Conservation (phyloP, 2,329 filamentous ascomycete species). For the Exophiala dermatitidis region DNA sequence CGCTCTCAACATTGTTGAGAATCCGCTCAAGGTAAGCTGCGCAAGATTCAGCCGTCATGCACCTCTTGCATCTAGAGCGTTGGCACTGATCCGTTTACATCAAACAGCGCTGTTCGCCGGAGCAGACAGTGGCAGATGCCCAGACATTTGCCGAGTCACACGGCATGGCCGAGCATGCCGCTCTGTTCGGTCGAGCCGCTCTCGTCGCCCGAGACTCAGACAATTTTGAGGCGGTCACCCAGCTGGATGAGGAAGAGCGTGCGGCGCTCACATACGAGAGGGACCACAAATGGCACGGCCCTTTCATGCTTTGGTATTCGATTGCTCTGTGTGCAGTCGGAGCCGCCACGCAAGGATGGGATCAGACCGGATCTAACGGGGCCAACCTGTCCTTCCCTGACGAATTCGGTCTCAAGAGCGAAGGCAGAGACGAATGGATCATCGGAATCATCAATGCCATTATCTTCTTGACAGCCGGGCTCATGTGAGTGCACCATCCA, state of each 20-base stretch:
- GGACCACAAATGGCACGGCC: conserved; percentile 34
- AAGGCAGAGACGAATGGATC: conserved; percentile 34
- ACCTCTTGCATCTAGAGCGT: not conserved
- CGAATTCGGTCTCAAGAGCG: conserved; percentile 31
- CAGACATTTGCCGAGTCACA: conserved; percentile 26
- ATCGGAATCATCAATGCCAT: conserved; percentile 41
- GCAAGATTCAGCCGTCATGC: not conserved
- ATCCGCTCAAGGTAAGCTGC: not conserved
- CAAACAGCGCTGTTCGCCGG: not conserved
- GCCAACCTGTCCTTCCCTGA: conserved; percentile 39
- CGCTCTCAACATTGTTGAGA: conserved; percentile 3
- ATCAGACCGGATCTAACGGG: conserved; percentile 41
- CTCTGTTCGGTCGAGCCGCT: conserved; percentile 24
- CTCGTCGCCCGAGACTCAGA: conserved; percentile 28
- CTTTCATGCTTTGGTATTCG: conserved; percentile 33
- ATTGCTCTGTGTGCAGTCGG: conserved; percentile 38
- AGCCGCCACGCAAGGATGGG: conserved; percentile 41
- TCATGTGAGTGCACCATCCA: not conserved
- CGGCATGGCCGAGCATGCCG: conserved; percentile 5
- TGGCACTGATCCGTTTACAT: not conserved
- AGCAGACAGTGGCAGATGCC: not conserved
- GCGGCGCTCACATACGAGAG: conserved; percentile 32
- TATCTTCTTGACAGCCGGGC: conserved; percentile 2
- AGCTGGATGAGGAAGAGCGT: conserved; percentile 32
- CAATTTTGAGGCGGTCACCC: conserved; percentile 27